Evolutionary conservation across 176 grass and related monocot genomes (phyloP).

Genomic region (Phoenix dactylifera): DNA sequence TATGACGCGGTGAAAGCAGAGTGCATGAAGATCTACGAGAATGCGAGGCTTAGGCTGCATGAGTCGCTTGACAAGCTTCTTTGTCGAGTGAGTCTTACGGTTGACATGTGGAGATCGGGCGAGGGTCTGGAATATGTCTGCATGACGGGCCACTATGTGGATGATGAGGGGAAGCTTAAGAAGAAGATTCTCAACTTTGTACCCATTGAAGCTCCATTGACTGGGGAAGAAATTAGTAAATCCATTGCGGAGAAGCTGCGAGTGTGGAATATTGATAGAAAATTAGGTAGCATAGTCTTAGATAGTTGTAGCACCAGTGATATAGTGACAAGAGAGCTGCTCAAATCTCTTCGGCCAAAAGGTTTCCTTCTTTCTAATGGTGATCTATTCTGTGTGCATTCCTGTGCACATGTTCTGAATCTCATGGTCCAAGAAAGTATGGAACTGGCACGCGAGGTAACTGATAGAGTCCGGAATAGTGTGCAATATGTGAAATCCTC

Average conservation of each 20-base stretch:
- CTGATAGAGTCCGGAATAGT: constrained; percentile 42
- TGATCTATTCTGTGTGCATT: constrained; percentile 59
- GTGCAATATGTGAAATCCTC: constrained; percentile 84
- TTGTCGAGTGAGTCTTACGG: constrained; percentile 62
- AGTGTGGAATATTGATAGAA: constrained; percentile 68
- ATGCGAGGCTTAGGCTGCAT: constrained; percentile 56
- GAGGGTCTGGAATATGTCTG: constrained; percentile 68
- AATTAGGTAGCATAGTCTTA: constrained; percentile 53
- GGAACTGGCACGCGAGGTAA: constrained; percentile 55
- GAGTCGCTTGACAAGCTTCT: constrained; percentile 48
- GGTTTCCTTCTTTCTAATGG: constrained; percentile 60
- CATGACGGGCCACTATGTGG: constrained; percentile 85
- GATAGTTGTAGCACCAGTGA: constrained; percentile 69
- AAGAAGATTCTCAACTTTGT: constrained; percentile 93
- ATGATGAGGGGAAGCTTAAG: constrained; percentile 83
- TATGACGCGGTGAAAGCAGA: constrained; percentile 68
- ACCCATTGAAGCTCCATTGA: constrained; percentile 42
- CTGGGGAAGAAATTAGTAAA: constrained; percentile 40
- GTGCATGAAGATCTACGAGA: constrained; percentile 88
- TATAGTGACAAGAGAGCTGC: constrained; percentile 57
- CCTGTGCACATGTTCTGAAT: constrained; percentile 71
- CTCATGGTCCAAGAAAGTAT: constrained; percentile 75
- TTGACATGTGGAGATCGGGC: constrained; percentile 79
- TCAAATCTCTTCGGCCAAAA: constrained; percentile 51
- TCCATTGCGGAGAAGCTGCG: constrained; percentile 64